A percentile compares a stretch with the other conserved stretches of the same genome.
Conservation (phyloP, 768 basidiomycete genomes). For the Clitopilus hobsonii region DNA sequence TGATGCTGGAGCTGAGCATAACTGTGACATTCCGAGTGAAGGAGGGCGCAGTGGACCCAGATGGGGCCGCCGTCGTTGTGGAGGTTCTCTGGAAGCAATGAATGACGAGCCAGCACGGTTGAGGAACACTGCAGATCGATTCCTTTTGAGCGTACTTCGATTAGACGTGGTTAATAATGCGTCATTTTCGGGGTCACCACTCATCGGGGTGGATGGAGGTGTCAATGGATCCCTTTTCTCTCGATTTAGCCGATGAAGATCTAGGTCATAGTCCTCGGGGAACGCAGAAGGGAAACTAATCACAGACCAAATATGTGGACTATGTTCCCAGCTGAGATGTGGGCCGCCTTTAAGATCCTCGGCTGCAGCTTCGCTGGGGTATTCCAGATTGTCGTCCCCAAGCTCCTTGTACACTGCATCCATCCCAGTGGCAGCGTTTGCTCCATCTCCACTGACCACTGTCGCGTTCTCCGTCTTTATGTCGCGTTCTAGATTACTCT, state of each 20-base stretch:
- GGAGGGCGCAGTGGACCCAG: slow-evolving; percentile 17
- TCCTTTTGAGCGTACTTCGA: slow-evolving; percentile 20
- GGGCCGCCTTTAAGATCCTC: slow-evolving; percentile 6
- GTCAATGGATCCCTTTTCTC: neutral
- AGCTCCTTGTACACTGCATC: slow-evolving; percentile 35
- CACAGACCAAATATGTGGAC: slow-evolving; percentile 15
- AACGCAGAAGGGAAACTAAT: slow-evolving; percentile 13
- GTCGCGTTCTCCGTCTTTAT: slow-evolving; percentile 63
- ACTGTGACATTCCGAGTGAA: slow-evolving; percentile 27
- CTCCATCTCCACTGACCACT: slow-evolving; percentile 73
- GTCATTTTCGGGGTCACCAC: neutral
- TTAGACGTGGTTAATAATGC: slow-evolving; percentile 7
- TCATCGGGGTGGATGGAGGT: neutral
- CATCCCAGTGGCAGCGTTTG: slow-evolving; percentile 41
- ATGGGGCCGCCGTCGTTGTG: slow-evolving; percentile 7
- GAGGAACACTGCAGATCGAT: slow-evolving; percentile 26
- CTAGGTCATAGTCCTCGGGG: slow-evolving; percentile 16
- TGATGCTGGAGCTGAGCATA: slow-evolving; percentile 34
- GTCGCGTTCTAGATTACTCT: slow-evolving; percentile 62
- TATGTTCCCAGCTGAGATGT: slow-evolving; percentile 14
- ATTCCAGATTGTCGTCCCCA: slow-evolving; percentile 11
- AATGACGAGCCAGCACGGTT: no score
- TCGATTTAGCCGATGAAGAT: slow-evolving; percentile 4
- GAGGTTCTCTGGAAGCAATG: no score
- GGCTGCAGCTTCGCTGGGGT: slow-evolving; percentile 10